Conservation (phyloP, 164 flowering plant species). For the Piper betle region DNA sequence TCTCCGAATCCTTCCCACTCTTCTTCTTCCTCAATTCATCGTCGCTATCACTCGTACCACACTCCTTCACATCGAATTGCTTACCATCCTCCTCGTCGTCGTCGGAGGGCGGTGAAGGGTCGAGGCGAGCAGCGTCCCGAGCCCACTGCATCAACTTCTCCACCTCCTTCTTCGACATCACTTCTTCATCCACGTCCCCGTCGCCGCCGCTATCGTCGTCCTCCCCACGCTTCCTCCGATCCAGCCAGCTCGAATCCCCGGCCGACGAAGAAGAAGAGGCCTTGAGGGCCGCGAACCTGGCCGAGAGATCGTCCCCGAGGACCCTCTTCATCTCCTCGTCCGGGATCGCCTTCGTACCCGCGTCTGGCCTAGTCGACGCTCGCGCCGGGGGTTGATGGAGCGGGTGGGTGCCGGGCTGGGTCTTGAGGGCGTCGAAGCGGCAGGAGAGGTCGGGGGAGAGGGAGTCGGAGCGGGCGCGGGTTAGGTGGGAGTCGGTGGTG, state of each 20-base stretch:
- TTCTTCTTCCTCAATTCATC: background rate
- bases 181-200: constrained; percentile 14
- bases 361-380: background rate
- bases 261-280: constrained; percentile 15
- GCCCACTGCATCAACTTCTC: constrained; percentile 77
- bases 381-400: background rate
- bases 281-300: constrained; percentile 54
- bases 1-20: background rate
- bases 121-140: constrained; percentile 69
- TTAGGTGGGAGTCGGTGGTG: constrained; percentile 29
- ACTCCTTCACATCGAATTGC: background rate
- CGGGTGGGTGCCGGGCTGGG: constrained; percentile 10
- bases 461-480: constrained; percentile 4
- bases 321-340: constrained; percentile 15
- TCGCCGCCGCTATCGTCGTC: background rate
- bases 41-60: background rate
- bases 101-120: constrained; percentile 32
- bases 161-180: constrained; percentile 43
- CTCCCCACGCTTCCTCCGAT: background rate
- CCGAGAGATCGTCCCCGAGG: constrained; percentile 31
- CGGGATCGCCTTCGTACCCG: background rate
- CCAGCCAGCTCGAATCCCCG: background rate
- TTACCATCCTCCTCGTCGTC: constrained; percentile 5
- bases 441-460: constrained; percentile 37
- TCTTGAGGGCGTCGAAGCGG: constrained; percentile 50